Conservation (phyloP, 164 flowering plant genomes). For the Platanus orientalis region DNA sequence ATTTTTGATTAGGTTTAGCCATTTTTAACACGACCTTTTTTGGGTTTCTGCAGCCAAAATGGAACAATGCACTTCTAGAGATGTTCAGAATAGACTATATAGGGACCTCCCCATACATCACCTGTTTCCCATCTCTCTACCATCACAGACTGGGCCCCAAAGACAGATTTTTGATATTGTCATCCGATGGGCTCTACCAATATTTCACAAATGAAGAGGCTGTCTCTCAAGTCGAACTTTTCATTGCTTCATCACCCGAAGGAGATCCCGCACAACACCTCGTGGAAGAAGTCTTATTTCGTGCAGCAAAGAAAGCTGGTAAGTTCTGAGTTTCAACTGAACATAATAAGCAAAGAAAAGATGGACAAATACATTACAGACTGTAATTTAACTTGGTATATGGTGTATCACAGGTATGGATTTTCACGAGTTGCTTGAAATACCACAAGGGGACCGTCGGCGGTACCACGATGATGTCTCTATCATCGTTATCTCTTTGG, state of each 20-base stretch:
- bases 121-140: slow-evolving; percentile 55
- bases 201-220: slow-evolving; percentile 87
- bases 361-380: not conserved
- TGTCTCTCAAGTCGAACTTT: slow-evolving; percentile 77
- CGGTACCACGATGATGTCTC: slow-evolving; percentile 76
- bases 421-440: slow-evolving; percentile 71
- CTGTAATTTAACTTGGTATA: not conserved
- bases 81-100: slow-evolving; percentile 71
- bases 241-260: slow-evolving; percentile 61
- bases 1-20: not conserved
- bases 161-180: slow-evolving; percentile 68
- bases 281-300: slow-evolving; percentile 63
- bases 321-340: slow-evolving; percentile 3
- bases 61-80: slow-evolving; percentile 81
- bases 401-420: slow-evolving; percentile 55
- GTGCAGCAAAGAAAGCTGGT: slow-evolving; percentile 90
- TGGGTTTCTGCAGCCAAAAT: slow-evolving; percentile 59
- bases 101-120: slow-evolving; percentile 66
- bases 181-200: slow-evolving; percentile 81
- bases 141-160: slow-evolving; percentile 64
- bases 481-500: slow-evolving; percentile 66
- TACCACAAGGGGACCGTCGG: slow-evolving; percentile 75
- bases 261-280: slow-evolving; percentile 93
- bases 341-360: not conserved
- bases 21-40: not conserved